Conservation (phyloP, 2,329 filamentous ascomycete genomes). For the Pezicula radicicola region DNA sequence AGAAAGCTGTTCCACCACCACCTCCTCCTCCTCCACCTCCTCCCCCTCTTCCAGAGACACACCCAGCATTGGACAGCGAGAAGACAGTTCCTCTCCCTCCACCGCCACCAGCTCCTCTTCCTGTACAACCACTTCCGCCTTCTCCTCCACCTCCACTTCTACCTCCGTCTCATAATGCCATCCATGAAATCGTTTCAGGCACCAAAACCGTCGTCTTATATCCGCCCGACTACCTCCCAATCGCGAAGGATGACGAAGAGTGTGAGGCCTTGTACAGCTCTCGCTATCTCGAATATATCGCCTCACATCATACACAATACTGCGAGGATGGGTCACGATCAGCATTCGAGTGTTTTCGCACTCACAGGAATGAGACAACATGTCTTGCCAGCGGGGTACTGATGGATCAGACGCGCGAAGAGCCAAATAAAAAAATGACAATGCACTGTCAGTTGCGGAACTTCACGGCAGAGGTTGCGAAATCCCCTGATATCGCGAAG, state of each 20-base stretch:
- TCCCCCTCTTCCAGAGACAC: no score
- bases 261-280: slow-evolving; percentile 6
- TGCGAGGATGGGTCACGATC: slow-evolving; percentile 7
- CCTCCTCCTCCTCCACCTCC: no score
- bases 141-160: no score
- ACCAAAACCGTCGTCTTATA: not conserved
- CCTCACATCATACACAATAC: slow-evolving; percentile 9
- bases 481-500: slow-evolving; percentile 2
- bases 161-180: not conserved
- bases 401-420: slow-evolving; percentile 3
- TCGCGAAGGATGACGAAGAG: slow-evolving; percentile 1
- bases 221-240: slow-evolving; percentile 5
- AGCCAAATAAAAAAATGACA: slow-evolving; percentile 5
- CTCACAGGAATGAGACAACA: slow-evolving; percentile 9
- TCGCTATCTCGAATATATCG: slow-evolving; percentile 7
- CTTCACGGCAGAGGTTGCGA: slow-evolving; percentile 4
- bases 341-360: slow-evolving; percentile 9
- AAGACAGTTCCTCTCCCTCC: no score
- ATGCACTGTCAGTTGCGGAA: slow-evolving; percentile 14
- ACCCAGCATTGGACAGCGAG: no score
- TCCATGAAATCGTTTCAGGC: not conserved
- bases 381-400: slow-evolving; percentile 14
- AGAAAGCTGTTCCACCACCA: no score
- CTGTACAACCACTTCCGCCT: not conserved
- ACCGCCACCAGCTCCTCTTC: not conserved